Evolutionary conservation across 2,329 filamentous ascomycete species (phyloP), one percentile per base, ranked within the genome.

Genomic region (Grosmannia huntii): DNA sequence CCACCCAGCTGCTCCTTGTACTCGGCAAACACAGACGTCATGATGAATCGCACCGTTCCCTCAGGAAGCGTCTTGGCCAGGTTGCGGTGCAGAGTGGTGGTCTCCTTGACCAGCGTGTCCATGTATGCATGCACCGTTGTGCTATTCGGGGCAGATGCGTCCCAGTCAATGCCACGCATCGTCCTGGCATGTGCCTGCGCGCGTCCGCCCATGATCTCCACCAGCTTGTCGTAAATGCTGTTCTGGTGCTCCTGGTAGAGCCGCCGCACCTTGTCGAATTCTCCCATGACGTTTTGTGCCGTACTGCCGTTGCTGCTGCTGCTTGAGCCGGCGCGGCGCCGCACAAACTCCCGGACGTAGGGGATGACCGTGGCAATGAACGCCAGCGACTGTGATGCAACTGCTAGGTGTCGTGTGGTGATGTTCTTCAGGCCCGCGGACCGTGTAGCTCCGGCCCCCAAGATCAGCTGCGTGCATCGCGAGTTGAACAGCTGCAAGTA

Each of bases 401-500:
- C 82, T 0, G 94, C 91, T 1, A 99, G 80, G 71, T 99, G 92
- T 66, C 94, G 94, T 0, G 94, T 96, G 0, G 89, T 96, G 69
- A 99, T 99, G 67, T 96, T 96, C 69, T 90, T 96, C 23, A 99
- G 76, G 0, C 92, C 92, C 1, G 91, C 94, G 27, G 87, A 90
- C 41, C 84, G 80, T 5, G 89, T 96, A 4, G 94, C 94, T 5
- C 94, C 94, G 1, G 94, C 94, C 1, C 94, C 94, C 7, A 99
- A 83, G 63, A 99, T 96, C 59, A 99, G 81, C 69, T 99, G 94
- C n/a, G 88, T 95, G 59, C 91, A 91, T 23, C 94, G 86, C 2
- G 90, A 96, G 70, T 99, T 96, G 78, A 97, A 99, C 4, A 95
- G 79, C 63, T 94, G 89, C 16, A 97, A 78, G 67, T 95, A 95